These are phyloP conservation scores for Leccinum uliginosum DNA, from an alignment of 768 basidiomycete genomes.

Conservation along the genomic window DNA sequence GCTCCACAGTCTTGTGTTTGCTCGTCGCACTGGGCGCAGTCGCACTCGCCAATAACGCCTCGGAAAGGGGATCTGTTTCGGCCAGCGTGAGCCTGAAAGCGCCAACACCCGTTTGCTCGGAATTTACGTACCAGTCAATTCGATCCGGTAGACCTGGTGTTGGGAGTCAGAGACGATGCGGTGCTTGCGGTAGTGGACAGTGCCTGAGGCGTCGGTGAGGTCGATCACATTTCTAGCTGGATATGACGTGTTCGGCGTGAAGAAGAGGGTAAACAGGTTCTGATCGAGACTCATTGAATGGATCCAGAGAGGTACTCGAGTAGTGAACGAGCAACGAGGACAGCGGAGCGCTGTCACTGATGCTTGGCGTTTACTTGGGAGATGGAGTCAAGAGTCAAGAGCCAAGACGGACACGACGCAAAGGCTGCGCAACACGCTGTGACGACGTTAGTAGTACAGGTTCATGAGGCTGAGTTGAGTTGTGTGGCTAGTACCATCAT, in stretches of 20 bases:
- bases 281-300: slow-evolving; percentile 72
- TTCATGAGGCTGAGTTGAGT: background rate
- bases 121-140: slow-evolving; percentile 56
- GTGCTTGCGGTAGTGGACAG: slow-evolving; percentile 68
- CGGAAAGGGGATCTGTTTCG: slow-evolving; percentile 64
- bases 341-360: background rate
- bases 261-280: slow-evolving; percentile 76
- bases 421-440: background rate
- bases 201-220: slow-evolving; percentile 62
- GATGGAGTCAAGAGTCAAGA: background rate
- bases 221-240: slow-evolving; percentile 52
- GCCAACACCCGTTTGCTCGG: background rate
- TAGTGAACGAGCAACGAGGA: background rate
- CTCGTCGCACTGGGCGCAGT: slow-evolving; percentile 57
- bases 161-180: slow-evolving; percentile 39
- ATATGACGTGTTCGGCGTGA: slow-evolving; percentile 56
- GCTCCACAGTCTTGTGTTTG: slow-evolving; percentile 72
- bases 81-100: background rate
- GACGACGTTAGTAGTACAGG: no score
- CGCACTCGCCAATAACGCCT: slow-evolving; percentile 66
- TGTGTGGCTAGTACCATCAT: no score
- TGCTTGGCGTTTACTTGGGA: background rate
- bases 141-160: slow-evolving; percentile 50
- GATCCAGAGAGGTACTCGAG: background rate
- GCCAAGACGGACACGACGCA: background rate